phyloP scores from a whole-genome alignment of 225 moss, liverwort and hornwort genomes.

The Polytrichum commune region DNA sequence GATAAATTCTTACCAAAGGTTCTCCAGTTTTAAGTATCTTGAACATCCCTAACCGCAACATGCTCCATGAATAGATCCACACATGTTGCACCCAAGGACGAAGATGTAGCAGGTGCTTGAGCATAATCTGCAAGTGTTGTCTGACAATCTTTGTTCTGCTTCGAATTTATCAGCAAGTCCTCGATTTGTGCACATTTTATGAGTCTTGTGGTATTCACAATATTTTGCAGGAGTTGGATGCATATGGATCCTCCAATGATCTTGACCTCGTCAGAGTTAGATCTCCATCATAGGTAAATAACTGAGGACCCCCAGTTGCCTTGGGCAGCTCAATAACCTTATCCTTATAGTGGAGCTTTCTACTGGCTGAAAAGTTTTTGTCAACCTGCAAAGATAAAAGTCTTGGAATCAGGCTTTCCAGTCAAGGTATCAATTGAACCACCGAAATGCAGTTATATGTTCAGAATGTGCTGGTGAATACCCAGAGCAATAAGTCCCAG shows the following conservation, averaged over 20 bases:
- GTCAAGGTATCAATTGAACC: no score
- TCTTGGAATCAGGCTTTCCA: no score
- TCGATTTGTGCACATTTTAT: no score
- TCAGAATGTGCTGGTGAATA: not conserved
- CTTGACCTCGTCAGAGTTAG: slow-evolving; percentile 38
- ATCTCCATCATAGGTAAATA: slow-evolving; percentile 50
- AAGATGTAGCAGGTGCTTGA: not conserved
- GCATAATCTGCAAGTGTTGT: not conserved
- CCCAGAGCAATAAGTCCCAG: no score
- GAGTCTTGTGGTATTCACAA: not conserved
- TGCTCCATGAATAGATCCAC: not conserved
- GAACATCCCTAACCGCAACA: not conserved
- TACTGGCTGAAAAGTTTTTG: slow-evolving; percentile 41
- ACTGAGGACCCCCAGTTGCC: slow-evolving; percentile 39
- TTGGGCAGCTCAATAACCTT: slow-evolving; percentile 51
- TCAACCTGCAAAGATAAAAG: slow-evolving; percentile 35
- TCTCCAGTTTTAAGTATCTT: not conserved
- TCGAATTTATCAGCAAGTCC: no score
- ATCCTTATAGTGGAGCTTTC: slow-evolving; percentile 55
- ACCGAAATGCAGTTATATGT: not conserved
- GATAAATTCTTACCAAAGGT: not conserved
- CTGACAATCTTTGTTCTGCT: no score
- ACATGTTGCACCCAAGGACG: not conserved
- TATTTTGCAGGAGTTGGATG: slow-evolving; percentile 2
- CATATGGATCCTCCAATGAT: slow-evolving; percentile 17